These are phyloP conservation scores for Gossypium stocksii DNA, from an alignment of 345 rosid genomes.

Conservation along the genomic window DNA sequence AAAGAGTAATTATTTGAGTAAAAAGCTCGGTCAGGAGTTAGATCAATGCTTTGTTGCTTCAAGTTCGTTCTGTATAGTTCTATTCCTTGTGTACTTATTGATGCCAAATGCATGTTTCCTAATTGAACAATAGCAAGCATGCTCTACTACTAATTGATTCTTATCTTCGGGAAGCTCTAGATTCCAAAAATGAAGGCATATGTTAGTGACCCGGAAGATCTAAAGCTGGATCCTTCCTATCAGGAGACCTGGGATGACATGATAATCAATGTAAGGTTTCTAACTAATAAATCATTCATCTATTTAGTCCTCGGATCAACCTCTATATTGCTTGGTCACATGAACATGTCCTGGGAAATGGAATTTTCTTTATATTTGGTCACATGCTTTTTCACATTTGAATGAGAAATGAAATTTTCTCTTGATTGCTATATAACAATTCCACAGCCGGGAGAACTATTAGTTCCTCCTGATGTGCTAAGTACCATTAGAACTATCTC, in stretches of 20 bases:
- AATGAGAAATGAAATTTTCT: background rate
- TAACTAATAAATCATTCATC: conserved; percentile 13
- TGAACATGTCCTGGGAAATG: background rate
- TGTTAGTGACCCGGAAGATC: conserved; percentile 91
- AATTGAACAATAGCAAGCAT: conserved; percentile 10
- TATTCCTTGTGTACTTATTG: background rate
- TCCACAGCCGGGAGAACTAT: background rate
- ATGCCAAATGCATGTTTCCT: background rate
- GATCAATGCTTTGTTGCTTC: conserved; percentile 7
- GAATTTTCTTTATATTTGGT: background rate
- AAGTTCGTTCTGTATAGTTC: background rate
- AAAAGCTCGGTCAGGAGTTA: background rate
- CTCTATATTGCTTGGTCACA: background rate
- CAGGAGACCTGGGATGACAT: conserved; percentile 99
- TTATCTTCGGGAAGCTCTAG: conserved; percentile 86
- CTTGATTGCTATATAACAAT: background rate
- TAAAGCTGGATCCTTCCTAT: conserved; percentile 82
- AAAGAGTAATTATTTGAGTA: background rate
- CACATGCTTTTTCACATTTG: background rate
- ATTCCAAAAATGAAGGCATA: conserved; percentile 99
- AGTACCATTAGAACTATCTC: conserved; percentile 5
- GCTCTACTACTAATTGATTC: conserved; percentile 34
- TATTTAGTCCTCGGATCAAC: background rate
- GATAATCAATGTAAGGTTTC: conserved; percentile 75
- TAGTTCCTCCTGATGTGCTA: background rate